Base-by-base conservation (phyloP, 2,329 filamentous ascomycete genomes). In the Phaeosphaeriaceae sp. region DNA sequence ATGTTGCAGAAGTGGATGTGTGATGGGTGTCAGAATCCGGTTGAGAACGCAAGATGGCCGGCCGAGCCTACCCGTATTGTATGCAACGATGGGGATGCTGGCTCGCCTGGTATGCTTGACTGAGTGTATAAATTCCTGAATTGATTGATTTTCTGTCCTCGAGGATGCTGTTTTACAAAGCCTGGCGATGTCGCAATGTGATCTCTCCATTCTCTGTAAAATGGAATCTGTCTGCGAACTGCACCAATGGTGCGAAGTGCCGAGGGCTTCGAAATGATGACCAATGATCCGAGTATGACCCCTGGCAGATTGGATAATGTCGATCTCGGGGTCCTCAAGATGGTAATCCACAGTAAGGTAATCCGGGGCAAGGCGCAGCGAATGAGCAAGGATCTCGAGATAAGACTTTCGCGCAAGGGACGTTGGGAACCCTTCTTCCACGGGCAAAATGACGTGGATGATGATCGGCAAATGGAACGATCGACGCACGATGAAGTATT, bases 1-100 rank as follows among this genome's bases (percentile, higher is more conserved):
- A 66, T 50, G 63, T 76, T 57, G 86, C 78, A 28, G 77, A 76
- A 42, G 81, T 78, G 21, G 86, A n/a, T n/a, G 83, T 8, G 84
- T 79, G 3, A 91, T 88, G 4, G 85, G 85, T 0, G 88, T 89
- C 11, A 92, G 76, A 1, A 88, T 82, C 23, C 83, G 83, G 65
- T 92, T 92, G 74, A 90, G 88, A 61, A 85, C 89, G 24, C 86
- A 85, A 0, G 90, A 92, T 49, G 85, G 83, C 44, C 88, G 83
- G 0, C 90, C 90, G 4, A 86, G 76, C 7, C 80, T 74, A 0
- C 89, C 89, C 0, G 87, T 88, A 65, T 91, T 91, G 76, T 89
- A 91, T 10, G 85, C 83, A 22, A 89, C 86, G 1, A 91, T 58
- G 0, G 88, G 86, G 15, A 88, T 79, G 78, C 0, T 79, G 74